A percentile compares a stretch with the other conserved stretches of the same genome.
phyloP scores from a whole-genome alignment of 306 rosid species.

The Chamaecrista fasciculata region DNA sequence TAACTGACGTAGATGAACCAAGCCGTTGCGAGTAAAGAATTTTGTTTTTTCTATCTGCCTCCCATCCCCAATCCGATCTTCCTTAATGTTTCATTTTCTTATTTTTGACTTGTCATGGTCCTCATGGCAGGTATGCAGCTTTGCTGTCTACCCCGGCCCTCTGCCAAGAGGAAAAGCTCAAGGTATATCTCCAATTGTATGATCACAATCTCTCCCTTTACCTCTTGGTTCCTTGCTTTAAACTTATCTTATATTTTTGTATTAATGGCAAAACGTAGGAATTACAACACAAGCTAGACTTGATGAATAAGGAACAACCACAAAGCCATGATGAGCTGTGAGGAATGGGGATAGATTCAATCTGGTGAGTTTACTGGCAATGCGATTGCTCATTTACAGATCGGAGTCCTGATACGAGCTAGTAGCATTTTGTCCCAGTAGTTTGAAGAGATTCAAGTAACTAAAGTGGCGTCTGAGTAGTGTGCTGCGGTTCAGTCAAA shows the following conservation, averaged over 20 bases:
- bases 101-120: slow-evolving; percentile 23
- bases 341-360: slow-evolving; percentile 17
- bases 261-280: slow-evolving; percentile 51
- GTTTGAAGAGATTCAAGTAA: slow-evolving; percentile 33
- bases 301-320: slow-evolving; percentile 66
- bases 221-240: slow-evolving; percentile 2
- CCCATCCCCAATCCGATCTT: background rate
- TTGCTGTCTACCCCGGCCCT: slow-evolving; percentile 77
- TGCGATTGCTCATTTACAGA: slow-evolving; percentile 21
- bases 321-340: slow-evolving; percentile 77
- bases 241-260: slow-evolving; percentile 26
- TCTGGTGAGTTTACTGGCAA: slow-evolving; percentile 32
- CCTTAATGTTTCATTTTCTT: slow-evolving; percentile 22
- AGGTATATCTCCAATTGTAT: slow-evolving; percentile 47
- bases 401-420: slow-evolving; percentile 23
- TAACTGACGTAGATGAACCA: slow-evolving; percentile 93
- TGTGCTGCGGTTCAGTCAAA: slow-evolving; percentile 32
- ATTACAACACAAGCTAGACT: slow-evolving; percentile 70
- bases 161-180: slow-evolving; percentile 79
- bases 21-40: slow-evolving; percentile 95
- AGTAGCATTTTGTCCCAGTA: slow-evolving; percentile 32
- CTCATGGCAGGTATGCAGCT: slow-evolving; percentile 72
- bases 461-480: slow-evolving; percentile 28
- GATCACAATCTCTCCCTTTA: slow-evolving; percentile 13
- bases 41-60: background rate